Evolutionary conservation across 106 monocot species (phyloP).

Genomic region (Dioscorea alata): DNA sequence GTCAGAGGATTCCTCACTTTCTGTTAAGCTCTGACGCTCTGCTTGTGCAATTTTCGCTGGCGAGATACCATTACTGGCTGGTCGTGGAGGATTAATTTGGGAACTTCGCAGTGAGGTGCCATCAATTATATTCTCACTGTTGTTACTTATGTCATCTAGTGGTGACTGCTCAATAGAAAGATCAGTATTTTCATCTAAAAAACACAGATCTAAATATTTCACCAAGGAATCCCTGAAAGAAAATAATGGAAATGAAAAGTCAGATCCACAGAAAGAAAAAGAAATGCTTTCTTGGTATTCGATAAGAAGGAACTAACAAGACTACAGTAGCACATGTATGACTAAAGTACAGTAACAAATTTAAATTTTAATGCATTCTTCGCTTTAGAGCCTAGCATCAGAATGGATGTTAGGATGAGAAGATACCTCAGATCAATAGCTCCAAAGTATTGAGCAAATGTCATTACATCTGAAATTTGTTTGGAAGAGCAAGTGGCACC

Average conservation of each 20-base stretch:
- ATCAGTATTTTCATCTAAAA: constrained; percentile 16
- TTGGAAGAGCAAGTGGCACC: constrained; percentile 38
- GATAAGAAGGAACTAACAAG: too few relatives aligned
- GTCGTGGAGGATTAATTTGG: constrained; percentile 7
- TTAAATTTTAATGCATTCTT: too few relatives aligned
- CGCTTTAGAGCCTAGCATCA: too few relatives aligned
- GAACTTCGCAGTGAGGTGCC: not conserved
- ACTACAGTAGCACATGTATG: too few relatives aligned
- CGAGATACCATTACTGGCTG: constrained; percentile 27
- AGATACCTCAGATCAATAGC: constrained; percentile 61
- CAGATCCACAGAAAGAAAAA: not conserved
- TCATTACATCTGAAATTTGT: constrained; percentile 51
- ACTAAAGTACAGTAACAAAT: too few relatives aligned
- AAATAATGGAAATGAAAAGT: not conserved
- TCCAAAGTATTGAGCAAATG: constrained; percentile 77
- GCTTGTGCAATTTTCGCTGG: constrained; percentile 84
- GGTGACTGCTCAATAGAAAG: constrained; percentile 6
- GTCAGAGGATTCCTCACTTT: constrained; percentile 62
- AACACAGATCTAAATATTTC: constrained; percentile 29
- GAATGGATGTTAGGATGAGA: not conserved
- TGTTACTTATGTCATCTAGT: constrained; percentile 11
- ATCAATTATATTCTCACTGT: constrained; percentile 8
- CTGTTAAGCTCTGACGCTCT: constrained; percentile 74
- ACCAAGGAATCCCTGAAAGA: constrained; percentile 40
- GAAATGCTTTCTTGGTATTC: too few relatives aligned